Evolutionary conservation across 768 basidiomycete species (phyloP), one percentile per base, ranked within the genome.

Genomic region (Scleroderma bovista): DNA sequence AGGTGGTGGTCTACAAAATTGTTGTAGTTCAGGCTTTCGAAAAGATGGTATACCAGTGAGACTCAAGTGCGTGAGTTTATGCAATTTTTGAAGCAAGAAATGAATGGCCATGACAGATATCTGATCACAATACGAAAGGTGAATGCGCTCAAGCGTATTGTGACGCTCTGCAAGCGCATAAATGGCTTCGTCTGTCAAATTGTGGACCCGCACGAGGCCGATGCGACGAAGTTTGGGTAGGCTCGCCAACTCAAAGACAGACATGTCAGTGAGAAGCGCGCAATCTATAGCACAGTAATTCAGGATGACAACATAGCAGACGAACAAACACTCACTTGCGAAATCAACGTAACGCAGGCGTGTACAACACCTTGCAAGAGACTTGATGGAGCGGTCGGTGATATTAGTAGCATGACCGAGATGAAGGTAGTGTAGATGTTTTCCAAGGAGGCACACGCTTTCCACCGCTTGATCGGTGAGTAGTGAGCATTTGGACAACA

Each of bases 31-130:
- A 26, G 78, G 74, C 58, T 87, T 79, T 45, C 86, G 81, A 73
- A 99, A 98, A 6, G 92, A 83, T 9, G 85, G 84, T 29, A 99
- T 88, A n/a, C 94, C 96, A n/a, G 96, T 97, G 53, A 99, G 69
- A 67, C 93, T 95, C 42, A 99, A 77, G 71, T 99, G 96, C 1
- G 92, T 96, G 26, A 99, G 73, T 57, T 89, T 88, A 61, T 83
- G 83, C n/a, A 98, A 76, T 60, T 86, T 85, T 62, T 88, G 84
- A 38, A 99, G 78, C 40, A 99, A 77, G 66, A 86, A 91, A 60
- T 94, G 88, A 44, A 98, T 81, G 16, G 93, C 93, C 72, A 85
- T 79, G 58, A 97, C 89, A 6, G 88, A 83, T 49, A 99, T 87
- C 61, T 94, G 89, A 65, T 96, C 92, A 67, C 96, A 99, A 64